Conservation (phyloP, 257 asterid genomes). For the Nyctanthes arbortristis region DNA sequence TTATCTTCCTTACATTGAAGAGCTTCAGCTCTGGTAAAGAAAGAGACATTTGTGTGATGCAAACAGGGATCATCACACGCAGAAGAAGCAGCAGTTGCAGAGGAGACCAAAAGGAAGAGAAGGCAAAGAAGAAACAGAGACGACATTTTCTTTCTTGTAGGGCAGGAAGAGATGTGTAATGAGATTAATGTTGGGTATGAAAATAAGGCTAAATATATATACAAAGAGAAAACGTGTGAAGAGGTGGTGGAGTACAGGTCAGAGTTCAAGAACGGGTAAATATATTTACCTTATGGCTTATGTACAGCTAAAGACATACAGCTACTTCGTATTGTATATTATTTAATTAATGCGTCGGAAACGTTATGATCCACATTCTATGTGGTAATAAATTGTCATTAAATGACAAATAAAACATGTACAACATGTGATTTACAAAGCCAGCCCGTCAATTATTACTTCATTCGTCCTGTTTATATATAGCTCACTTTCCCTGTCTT, state of each 20-base stretch:
- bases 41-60: slow-evolving; percentile 52
- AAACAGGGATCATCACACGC: slow-evolving; percentile 60
- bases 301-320: no score
- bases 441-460: no score
- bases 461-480: no score
- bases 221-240: background rate
- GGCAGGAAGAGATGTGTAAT: background rate
- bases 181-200: background rate
- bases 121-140: slow-evolving; percentile 22
- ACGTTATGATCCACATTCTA: no score
- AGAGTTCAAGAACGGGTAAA: background rate
- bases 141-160: slow-evolving; percentile 6
- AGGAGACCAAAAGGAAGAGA: slow-evolving; percentile 38
- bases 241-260: background rate
- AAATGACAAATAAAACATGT: no score
- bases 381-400: no score
- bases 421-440: no score
- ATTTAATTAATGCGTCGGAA: no score
- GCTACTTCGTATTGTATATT: no score
- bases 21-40: slow-evolving; percentile 47
- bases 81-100: slow-evolving; percentile 44
- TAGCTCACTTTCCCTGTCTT: no score
- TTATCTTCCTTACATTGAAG: slow-evolving; percentile 51
- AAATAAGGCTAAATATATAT: background rate
- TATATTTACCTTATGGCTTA: no score